Evolutionary conservation across 1,284 basidiomycete species (phyloP).

Genomic region (Irpex sp.): DNA sequence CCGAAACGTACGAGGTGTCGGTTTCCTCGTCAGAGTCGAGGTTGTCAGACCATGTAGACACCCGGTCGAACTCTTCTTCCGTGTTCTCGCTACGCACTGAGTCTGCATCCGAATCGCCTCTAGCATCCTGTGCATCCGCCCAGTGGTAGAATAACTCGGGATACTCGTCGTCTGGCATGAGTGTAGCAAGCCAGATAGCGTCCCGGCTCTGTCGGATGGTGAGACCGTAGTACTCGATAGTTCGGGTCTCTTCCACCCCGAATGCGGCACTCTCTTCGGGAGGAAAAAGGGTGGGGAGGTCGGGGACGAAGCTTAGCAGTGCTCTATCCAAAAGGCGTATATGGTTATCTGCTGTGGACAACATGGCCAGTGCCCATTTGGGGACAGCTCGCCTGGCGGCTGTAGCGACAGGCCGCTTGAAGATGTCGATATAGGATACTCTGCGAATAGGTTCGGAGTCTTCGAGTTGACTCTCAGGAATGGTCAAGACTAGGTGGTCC

Average conservation of each 20-base stretch:
- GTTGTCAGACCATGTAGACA: background rate
- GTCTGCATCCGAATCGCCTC: background rate
- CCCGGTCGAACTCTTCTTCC: background rate
- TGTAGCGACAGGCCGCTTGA: background rate
- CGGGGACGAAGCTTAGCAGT: background rate
- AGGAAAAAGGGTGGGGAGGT: background rate
- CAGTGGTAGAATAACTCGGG: background rate
- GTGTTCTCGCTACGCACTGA: background rate
- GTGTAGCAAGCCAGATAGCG: background rate
- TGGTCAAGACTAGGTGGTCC: background rate
- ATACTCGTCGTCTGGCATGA: background rate
- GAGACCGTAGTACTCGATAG: background rate
- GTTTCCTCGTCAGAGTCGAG: background rate
- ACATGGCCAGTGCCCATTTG: background rate
- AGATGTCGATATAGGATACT: background rate
- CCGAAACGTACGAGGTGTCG: background rate
- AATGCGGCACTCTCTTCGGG: background rate
- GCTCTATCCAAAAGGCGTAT: background rate
- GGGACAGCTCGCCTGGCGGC: background rate
- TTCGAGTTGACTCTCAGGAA: background rate
- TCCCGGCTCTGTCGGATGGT: background rate
- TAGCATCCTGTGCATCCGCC: background rate
- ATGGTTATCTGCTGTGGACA: background rate
- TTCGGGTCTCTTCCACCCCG: background rate
- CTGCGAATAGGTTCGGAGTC: background rate